Evolutionary conservation across 73 alveolate genomes (phyloP), one percentile per base, ranked within the genome.

Genomic region (Durusdinium trenchii): DNA sequence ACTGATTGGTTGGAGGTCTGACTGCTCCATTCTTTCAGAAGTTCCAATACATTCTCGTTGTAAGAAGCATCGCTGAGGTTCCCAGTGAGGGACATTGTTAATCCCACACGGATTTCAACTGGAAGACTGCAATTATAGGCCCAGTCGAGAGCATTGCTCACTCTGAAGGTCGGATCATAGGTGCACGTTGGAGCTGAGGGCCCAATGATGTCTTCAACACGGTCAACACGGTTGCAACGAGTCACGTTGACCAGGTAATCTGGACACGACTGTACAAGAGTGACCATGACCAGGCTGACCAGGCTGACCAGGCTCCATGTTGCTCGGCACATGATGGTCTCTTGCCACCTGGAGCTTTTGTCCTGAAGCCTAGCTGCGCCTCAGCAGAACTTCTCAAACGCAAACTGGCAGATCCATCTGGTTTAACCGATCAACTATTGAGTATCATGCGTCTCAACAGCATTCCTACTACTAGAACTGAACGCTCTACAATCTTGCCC

Each of bases 81-180:
- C 67, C 95, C 95, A 6, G 95, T 87, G 50, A 87, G 73, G 28
- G 95, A 87, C 64, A 87, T 69, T 20, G 95, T 87, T 83, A 87
- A 69, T 23, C 95, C 95, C 78, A 87, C 95, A 6, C 85, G 84
- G 6, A 87, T 3, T 12, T 87, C 85, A 9, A 61, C 28, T 6
- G 95, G 95, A 5, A 87, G 95, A 36, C 57, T 40, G 32, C 95
- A 87, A 18, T 87, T 43, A 48, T 50, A 61, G 45, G 67, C 64
- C 81, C 81, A 84, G 28, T 84, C 79, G n/a, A 36, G 14, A 0
- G 94, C 78, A 30, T 35, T 52, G 20, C 48, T 71, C 28, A 20
- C 10, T 69, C 82, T 30, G 12, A 26, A 18, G 46, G 28, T 1
- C 64, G 62, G 52, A 12, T 28, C 83, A 60, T 2, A 18, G 43